Evolutionary conservation across 2,329 filamentous ascomycete species (phyloP).

Genomic region (Tothia fuscella): DNA sequence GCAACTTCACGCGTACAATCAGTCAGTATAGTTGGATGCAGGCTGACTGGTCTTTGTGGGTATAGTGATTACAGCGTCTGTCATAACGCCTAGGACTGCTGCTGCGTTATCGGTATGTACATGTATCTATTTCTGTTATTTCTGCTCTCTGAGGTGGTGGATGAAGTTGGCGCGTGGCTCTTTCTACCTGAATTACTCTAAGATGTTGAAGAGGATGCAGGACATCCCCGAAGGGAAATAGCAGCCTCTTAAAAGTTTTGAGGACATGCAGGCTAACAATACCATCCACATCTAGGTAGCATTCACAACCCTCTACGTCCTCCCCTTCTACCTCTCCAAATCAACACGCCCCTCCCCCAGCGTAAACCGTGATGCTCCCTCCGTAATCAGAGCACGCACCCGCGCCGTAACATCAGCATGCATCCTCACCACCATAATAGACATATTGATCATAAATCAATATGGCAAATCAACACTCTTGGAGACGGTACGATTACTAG

Average conservation of each 20-base stretch:
- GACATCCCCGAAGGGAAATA: no score
- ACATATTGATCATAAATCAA: conserved; percentile 52
- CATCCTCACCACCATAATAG: conserved; percentile 51
- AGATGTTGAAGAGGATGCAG: no score
- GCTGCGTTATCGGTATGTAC: conserved; percentile 26
- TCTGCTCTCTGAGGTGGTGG: no score
- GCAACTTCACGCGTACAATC: no score
- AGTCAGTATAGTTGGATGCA: no score
- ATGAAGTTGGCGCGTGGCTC: no score
- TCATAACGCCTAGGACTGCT: conserved; percentile 23
- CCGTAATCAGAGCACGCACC: conserved; percentile 78
- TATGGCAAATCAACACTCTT: conserved; percentile 37
- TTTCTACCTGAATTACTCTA: no score
- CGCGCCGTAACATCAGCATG: conserved; percentile 69
- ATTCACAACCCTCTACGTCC: conserved; percentile 82
- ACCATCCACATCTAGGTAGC: conserved; percentile 41
- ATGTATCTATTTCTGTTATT: no score
- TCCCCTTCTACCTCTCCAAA: conserved; percentile 76
- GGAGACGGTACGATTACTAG: conserved; percentile 58
- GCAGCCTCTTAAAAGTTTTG: no score
- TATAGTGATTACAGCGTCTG: conserved; percentile 25
- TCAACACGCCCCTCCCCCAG: conserved; percentile 67
- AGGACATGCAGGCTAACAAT: no score
- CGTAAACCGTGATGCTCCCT: conserved; percentile 75
- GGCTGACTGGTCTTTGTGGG: conserved; percentile 12